A percentile compares a stretch with the other conserved stretches of the same genome.
These are phyloP conservation scores for Rhizopogon sp. DNA, from an alignment of 768 basidiomycete genomes.

Conservation along the genomic window DNA sequence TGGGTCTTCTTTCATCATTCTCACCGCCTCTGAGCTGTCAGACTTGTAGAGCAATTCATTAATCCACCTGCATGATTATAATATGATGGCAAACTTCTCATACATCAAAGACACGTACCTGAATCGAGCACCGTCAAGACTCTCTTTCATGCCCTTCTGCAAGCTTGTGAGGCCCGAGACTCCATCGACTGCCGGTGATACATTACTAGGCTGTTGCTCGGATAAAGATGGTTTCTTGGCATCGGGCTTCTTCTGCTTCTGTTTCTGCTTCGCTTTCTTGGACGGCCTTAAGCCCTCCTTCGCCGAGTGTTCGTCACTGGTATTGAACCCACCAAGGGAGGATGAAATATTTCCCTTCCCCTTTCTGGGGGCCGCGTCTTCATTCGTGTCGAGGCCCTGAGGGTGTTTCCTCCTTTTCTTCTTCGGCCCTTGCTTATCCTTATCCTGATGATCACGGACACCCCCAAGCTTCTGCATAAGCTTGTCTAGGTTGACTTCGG, in stretches of 20 bases:
- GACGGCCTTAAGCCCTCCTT: neutral
- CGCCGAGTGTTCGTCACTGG: neutral
- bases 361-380: slow-evolving; percentile 4
- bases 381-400: neutral
- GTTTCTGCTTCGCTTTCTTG: slow-evolving; percentile 16
- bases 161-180: slow-evolving; percentile 53
- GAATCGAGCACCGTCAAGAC: slow-evolving; percentile 82
- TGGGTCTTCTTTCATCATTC: slow-evolving; percentile 83
- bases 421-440: slow-evolving; percentile 11
- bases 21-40: slow-evolving; percentile 63
- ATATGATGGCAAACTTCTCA: neutral
- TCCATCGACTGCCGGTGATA: slow-evolving; percentile 7
- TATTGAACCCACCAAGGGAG: neutral
- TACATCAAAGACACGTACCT: slow-evolving; percentile 40
- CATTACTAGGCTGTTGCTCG: slow-evolving; percentile 15
- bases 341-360: neutral
- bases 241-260: slow-evolving; percentile 13
- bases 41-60: slow-evolving; percentile 93
- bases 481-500: slow-evolving; percentile 56
- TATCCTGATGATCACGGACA: slow-evolving; percentile 9
- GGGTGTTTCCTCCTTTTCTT: slow-evolving; percentile 14
- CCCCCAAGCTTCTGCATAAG: slow-evolving; percentile 45
- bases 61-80: slow-evolving; percentile 54
- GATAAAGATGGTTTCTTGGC: slow-evolving; percentile 15
- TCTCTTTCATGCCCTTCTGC: slow-evolving; percentile 75